These are phyloP conservation scores for Lycium ferocissimum DNA, from an alignment of 257 asterid species.

Conservation along the genomic window DNA sequence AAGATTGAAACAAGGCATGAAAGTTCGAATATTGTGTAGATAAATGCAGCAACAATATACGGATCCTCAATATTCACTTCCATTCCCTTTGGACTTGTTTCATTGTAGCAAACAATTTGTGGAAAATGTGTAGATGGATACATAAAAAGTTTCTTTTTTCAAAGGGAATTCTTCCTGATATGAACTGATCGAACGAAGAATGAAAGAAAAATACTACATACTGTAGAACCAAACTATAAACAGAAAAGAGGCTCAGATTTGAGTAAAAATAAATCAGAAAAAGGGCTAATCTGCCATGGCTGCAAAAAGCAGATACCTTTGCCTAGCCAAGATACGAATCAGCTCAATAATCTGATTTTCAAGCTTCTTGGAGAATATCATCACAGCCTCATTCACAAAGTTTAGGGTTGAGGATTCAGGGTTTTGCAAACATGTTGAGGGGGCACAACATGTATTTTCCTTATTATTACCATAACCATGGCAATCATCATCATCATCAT, in stretches of 20 bases:
- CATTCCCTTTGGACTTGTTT: background rate
- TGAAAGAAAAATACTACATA: background rate
- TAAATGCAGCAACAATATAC: background rate
- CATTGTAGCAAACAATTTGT: background rate
- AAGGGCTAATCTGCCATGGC: slow-evolving; percentile 9
- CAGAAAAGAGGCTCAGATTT: slow-evolving; percentile 17
- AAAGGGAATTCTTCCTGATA: slow-evolving; percentile 14
- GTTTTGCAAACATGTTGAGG: background rate
- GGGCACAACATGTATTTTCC: background rate
- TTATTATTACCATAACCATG: background rate
- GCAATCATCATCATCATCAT: slow-evolving; percentile 1
- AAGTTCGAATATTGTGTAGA: background rate
- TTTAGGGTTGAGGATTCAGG: background rate
- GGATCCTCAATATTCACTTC: slow-evolving; percentile 20
- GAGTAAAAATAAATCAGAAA: slow-evolving; percentile 1
- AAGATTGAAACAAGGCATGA: slow-evolving; percentile 2
- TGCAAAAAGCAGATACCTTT: slow-evolving; percentile 12
- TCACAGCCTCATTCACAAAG: slow-evolving; percentile 5
- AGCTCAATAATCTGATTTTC: background rate
- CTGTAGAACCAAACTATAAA: background rate
- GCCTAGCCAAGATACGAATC: slow-evolving; percentile 42
- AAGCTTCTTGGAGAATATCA: slow-evolving; percentile 11
- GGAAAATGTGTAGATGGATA: background rate
- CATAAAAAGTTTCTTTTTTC: background rate
- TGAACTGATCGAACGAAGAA: background rate